Base-by-base conservation (phyloP, 108 stramenopile species). In the Cyclotella choctawhatcheeana region DNA sequence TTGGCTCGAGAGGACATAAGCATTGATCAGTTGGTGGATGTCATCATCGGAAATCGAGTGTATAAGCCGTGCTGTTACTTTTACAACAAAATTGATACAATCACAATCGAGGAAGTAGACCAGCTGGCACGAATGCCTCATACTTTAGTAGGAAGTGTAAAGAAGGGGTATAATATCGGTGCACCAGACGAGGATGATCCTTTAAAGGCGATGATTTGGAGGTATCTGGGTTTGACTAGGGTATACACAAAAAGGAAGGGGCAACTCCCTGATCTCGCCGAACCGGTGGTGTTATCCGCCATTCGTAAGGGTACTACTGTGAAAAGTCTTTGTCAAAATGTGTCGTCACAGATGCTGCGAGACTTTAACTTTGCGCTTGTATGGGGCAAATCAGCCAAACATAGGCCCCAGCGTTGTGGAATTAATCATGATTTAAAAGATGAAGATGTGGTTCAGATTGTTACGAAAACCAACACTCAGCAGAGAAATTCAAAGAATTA, bases 351-450 rank as follows among this genome's bases (percentile, higher is more conserved):
- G 70, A 84, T 96, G 86, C 84, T 94, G 10, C 76, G 89, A 16
- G 94, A 97, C 62, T 99, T 99, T 84, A 97, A 97, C 82, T 98
- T 93, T 82, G 99, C 99, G n/a, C 56, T 98, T 79, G 98, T 99
- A 16, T 99, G 99, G 99, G 99, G 99, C 13, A 89, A 84, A 26
- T 88, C 85, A 29, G 97, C 98, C 16, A 98, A 98, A 56, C 97
- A 98, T 66, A 82, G 89, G 12, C 99, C 99, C 6, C 98, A 99
- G 82, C 88, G 97, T 29, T 97, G 97, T 77, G 99, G 99, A 32
- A 72, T 98, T 51, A 77, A 63, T 35, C 99, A 99, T 76, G 77
- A 67, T 8, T 76, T 99, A 52, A 79, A 85, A 31, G 99, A 99
- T 80, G 96, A 99, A 82, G 99, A 99, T 85, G 99, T 99, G 17